These are phyloP conservation scores for Solanum tarijense DNA, from an alignment of 257 asterid genomes.

Conservation along the genomic window DNA sequence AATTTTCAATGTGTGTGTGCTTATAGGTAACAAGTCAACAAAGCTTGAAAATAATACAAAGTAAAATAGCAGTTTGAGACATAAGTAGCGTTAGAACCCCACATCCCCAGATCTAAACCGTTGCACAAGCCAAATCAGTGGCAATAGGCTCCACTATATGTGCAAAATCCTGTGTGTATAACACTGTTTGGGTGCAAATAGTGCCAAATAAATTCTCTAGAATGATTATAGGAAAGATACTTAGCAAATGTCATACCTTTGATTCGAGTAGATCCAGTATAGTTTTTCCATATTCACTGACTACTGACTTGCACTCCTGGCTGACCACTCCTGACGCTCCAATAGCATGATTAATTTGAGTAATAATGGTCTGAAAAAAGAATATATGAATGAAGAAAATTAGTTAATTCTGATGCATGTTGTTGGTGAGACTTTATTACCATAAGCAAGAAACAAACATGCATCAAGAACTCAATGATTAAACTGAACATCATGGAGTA, in stretches of 20 bases:
- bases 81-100: background rate
- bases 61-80: background rate
- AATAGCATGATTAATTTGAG: conserved; percentile 78
- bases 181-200: background rate
- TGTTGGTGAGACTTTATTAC: background rate
- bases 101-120: background rate
- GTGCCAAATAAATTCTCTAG: background rate
- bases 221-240: background rate
- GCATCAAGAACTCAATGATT: background rate
- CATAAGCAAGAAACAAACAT: background rate
- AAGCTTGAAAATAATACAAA: background rate
- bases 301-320: conserved; percentile 77
- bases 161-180: background rate
- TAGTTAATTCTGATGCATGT: background rate
- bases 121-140: background rate
- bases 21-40: background rate
- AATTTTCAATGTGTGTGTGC: background rate
- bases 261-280: conserved; percentile 52
- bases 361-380: conserved; percentile 47
- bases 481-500: background rate
- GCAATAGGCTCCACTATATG: background rate
- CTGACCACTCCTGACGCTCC: conserved; percentile 87
- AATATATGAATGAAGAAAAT: background rate
- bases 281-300: conserved; percentile 52
- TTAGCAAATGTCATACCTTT: conserved; percentile 29